These are phyloP conservation scores for Sclerotinia trifoliorum DNA, from an alignment of 2,329 filamentous ascomycete genomes.

Conservation along the genomic window DNA sequence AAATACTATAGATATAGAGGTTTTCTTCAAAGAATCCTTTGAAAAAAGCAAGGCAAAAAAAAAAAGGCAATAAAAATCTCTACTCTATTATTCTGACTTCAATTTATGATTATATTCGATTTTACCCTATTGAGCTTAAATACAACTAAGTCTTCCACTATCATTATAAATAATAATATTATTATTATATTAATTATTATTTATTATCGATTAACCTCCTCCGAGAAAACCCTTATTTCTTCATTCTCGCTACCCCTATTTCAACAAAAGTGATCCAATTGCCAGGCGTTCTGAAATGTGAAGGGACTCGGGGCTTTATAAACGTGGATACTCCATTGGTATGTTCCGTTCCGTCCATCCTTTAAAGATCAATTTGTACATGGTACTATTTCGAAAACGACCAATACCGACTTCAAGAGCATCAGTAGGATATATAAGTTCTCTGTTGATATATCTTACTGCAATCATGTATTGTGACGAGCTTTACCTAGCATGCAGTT, in stretches of 20 bases:
- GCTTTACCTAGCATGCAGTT: conserved; percentile 47
- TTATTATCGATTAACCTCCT: too few species aligned
- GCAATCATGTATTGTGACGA: conserved; percentile 50
- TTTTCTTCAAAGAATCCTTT: too few species aligned
- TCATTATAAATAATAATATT: too few species aligned
- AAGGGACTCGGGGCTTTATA: conserved; percentile 48
- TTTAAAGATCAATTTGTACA: conserved; percentile 45
- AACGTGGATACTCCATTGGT: conserved; percentile 53
- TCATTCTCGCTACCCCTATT: conserved; percentile 1
- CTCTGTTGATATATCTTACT: conserved; percentile 49
- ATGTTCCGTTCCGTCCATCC: conserved; percentile 54
- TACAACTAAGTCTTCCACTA: too few species aligned
- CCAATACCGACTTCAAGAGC: conserved; percentile 51
- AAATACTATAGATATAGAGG: too few species aligned
- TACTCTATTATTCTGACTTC: too few species aligned
- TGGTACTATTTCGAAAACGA: conserved; percentile 53
- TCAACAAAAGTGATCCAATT: neutral
- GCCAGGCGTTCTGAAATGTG: conserved; percentile 46
- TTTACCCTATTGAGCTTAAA: too few species aligned
- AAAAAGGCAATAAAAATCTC: too few species aligned
- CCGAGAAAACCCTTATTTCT: neutral
- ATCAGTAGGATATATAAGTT: conserved; percentile 46
- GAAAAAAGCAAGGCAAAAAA: too few species aligned
- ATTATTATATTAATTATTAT: too few species aligned
- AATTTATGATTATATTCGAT: too few species aligned